Conservation (phyloP, 1,284 basidiomycete genomes). For the Leccinum subrobustum region DNA sequence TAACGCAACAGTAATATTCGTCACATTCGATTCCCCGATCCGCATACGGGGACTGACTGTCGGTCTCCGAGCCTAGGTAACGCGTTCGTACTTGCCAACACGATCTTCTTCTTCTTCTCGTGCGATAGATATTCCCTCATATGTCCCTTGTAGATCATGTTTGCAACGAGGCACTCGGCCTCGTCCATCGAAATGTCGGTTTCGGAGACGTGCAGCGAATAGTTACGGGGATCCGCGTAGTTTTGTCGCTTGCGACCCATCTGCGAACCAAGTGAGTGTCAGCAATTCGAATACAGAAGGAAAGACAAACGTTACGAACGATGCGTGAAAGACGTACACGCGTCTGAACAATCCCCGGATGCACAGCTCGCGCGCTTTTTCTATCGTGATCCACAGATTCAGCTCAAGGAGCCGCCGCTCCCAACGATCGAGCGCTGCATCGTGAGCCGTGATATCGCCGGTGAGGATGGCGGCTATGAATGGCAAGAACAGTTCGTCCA, state of each 20-base stretch:
- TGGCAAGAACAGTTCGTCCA: too few species aligned
- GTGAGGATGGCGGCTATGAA: too few species aligned
- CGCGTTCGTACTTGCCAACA: background rate
- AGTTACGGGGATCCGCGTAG: background rate
- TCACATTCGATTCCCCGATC: too few species aligned
- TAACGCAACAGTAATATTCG: too few species aligned
- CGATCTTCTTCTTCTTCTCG: background rate
- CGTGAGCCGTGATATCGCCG: too few species aligned
- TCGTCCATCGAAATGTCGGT: background rate
- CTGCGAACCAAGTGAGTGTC: background rate
- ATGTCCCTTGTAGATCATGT: background rate
- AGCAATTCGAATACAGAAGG: background rate
- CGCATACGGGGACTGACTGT: background rate
- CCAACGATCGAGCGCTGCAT: too few species aligned
- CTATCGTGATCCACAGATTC: too few species aligned
- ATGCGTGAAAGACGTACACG: too few species aligned
- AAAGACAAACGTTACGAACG: too few species aligned
- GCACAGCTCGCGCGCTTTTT: too few species aligned
- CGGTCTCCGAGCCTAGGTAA: background rate
- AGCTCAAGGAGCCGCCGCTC: too few species aligned
- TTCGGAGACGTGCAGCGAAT: background rate
- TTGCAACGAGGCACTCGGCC: background rate
- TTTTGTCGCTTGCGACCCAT: background rate
- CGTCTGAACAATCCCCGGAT: too few species aligned
- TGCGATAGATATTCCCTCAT: background rate